Evolutionary conservation across 192 early-diverging fungal genomes (phyloP), one percentile per base, ranked within the genome.

Genomic region (Coemansia sp.): DNA sequence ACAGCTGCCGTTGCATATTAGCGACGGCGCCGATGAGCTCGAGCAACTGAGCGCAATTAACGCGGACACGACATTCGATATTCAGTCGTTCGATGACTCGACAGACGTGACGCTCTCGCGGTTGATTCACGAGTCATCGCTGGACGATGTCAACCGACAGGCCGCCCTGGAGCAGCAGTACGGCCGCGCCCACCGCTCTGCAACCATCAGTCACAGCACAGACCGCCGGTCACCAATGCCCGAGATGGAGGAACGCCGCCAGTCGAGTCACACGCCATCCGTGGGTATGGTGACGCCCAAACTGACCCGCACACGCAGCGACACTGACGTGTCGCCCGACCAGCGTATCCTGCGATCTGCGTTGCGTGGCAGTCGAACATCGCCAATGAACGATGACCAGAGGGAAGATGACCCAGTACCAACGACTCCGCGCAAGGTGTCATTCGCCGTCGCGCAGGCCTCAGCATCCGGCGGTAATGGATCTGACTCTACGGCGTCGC

Each of bases 41-140:
- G 23, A 55, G 26, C 62, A 19, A 39, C n/a, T 23, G 32, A 37
- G 52, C 38, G 50, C 21, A 50, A 10, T 16, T 37, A 32, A 23
- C 66, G 75, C 62, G n/a, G 75, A 77, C 52, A 68, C 46, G 10
- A 65, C 70, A 3, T 66, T 78, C 42, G 76, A 78, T 49, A 52
- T 73, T 1, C 62, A 66, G 47, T 61, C 70, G 52, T 69, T 78
- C 35, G 65, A 63, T 55, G 63, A 72, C 40, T 66, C 75, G 5
- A 55, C 52, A 11, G 63, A 62, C 40, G 39, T 67, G 16, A 65
- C 66, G 17, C 65, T 73, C 21, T 73, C 72, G 40, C 65, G 72
- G 32, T 39, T 73, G 46, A 67, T 73, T 16, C 58, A 59, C 23
- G 65, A 67, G 17, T 63, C 66, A 30, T 73, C 72, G 38, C 23